phyloP scores from a whole-genome alignment of 495 filamentous ascomycete species.

The Trypethelium eluteriae region DNA sequence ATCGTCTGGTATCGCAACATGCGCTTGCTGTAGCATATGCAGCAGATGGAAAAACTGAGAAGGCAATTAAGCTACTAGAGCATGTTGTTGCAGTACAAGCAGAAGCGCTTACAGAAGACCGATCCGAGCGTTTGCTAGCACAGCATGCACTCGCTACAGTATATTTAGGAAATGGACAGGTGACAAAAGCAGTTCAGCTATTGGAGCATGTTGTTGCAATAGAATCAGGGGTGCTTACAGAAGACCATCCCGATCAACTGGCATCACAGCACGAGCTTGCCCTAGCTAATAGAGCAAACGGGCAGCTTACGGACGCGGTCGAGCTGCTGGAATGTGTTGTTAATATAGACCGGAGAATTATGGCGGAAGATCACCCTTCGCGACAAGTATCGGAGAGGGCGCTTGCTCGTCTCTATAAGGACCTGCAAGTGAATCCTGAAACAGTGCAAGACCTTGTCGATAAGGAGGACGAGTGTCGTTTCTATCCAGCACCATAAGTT shows the following conservation, averaged over 20 bases:
- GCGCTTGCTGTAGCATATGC: background rate
- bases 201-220: background rate
- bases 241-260: background rate
- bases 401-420: background rate
- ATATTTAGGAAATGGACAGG: background rate
- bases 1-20: background rate
- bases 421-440: no score
- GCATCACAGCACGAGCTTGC: background rate
- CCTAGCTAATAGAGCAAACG: no score
- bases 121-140: background rate
- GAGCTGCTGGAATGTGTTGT: background rate
- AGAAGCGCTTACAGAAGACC: background rate
- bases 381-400: background rate
- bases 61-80: no score
- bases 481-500: no score
- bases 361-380: background rate
- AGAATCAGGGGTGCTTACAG: background rate
- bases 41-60: no score
- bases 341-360: background rate
- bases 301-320: background rate
- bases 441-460: no score
- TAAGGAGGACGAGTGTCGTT: no score
- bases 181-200: background rate
- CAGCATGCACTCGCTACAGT: background rate
- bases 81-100: no score